Evolutionary conservation across 768 basidiomycete species (phyloP), one percentile per base, ranked within the genome.

Genomic region (Chlorophyllum brunneum): DNA sequence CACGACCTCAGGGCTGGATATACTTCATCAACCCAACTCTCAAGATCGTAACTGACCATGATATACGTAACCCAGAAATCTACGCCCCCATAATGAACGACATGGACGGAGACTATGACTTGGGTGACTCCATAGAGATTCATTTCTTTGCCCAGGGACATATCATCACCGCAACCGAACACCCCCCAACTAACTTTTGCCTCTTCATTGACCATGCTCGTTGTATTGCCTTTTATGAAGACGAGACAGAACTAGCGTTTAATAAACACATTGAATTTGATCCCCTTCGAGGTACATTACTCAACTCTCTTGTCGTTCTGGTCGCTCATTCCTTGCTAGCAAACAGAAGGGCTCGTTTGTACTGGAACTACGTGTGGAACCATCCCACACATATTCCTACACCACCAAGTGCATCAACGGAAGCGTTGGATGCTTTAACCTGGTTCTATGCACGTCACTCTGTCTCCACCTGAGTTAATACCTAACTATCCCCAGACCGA

Each of bases 361-460:
- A 81, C 58, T 81, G 77, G 79, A 79, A 74, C 50, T 78, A 71
- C 48, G 55, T 82, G 9, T 72, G 70, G 64, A 70, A 70, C 22
- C 77, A 81, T 59, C 78, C 79, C 4, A 64, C 67, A 4, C 79
- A 81, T 58, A 61, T 70, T 0, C 57, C 67, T 15, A 68, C 72
- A 26, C 76, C 77, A 15, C 45, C 59, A n/a, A 65, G 68, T 20
- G 79, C 76, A 0, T 56, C 75, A 29, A 54, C 64, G 18, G 78
- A 81, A 51, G 77, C 77, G 2, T 65, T 66, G 15, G 79, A 82
- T 54, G 73, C 77, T 18, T 57, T 81, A 43, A 71, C 75, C 13
- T 80, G 76, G 72, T 80, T 73, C 61, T 71, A 76, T 56, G 74
- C 77, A 45, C 16, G 67, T 45, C 27, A 10, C 39, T 38, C 10